These are phyloP conservation scores for Lactarius sp. DNA, from an alignment of 768 basidiomycete genomes.

Conservation along the genomic window DNA sequence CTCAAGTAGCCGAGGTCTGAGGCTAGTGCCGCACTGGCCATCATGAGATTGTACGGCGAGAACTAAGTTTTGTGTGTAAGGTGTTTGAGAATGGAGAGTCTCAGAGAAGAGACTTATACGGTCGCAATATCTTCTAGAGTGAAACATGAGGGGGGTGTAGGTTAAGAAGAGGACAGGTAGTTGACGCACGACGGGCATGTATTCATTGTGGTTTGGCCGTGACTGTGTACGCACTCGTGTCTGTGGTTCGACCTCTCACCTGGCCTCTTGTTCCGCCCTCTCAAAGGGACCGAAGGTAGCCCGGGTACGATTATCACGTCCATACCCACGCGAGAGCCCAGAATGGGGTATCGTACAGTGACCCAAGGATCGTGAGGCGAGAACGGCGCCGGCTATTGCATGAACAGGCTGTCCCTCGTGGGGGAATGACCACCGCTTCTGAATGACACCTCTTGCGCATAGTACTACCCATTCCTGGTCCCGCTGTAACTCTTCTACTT, in stretches of 20 bases:
- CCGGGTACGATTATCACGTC: slow-evolving; percentile 29
- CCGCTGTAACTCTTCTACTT: slow-evolving; percentile 57
- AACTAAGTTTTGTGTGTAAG: too few species aligned
- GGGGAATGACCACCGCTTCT: slow-evolving; percentile 69
- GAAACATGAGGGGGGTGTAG: too few species aligned
- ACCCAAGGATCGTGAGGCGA: slow-evolving; percentile 28
- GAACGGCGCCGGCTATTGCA: slow-evolving; percentile 46
- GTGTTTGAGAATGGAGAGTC: too few species aligned
- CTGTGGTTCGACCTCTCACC: slow-evolving; percentile 38
- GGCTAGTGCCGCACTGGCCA: too few species aligned
- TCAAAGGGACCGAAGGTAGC: slow-evolving; percentile 41
- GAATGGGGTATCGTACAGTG: slow-evolving; percentile 29
- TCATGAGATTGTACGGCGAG: too few species aligned
- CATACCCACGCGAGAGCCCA: slow-evolving; percentile 27
- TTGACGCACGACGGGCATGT: too few species aligned
- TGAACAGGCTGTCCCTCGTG: slow-evolving; percentile 69
- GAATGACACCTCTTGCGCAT: slow-evolving; percentile 61
- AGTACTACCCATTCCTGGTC: slow-evolving; percentile 59
- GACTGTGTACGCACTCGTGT: slow-evolving; percentile 44
- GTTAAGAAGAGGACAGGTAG: too few species aligned
- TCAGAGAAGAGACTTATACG: too few species aligned
- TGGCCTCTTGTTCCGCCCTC: slow-evolving; percentile 31
- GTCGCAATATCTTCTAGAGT: too few species aligned
- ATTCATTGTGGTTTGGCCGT: too few species aligned
- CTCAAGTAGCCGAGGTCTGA: too few species aligned